A percentile compares a stretch with the other conserved stretches of the same genome.
These are phyloP conservation scores for Fusarium anguioides DNA, from an alignment of 2,329 filamentous ascomycete genomes.

Conservation along the genomic window DNA sequence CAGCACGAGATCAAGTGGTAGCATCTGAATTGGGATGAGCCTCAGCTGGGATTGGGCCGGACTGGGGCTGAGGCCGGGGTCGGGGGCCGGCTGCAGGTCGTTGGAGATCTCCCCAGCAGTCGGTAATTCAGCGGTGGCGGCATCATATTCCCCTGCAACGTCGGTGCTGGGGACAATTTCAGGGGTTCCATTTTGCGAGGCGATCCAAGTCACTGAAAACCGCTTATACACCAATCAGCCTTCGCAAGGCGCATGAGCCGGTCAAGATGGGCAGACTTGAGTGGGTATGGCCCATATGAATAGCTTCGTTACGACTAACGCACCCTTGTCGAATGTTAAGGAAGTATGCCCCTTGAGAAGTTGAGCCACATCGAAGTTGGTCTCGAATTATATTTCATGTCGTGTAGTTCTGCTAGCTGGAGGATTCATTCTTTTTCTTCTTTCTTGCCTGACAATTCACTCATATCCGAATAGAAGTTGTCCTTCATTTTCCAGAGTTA, in stretches of 20 bases:
- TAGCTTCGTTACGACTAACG: slow-evolving; percentile 31
- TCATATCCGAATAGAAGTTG: neutral
- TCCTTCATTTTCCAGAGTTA: slow-evolving; percentile 2
- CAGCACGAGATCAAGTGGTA: neutral
- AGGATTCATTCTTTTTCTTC: slow-evolving; percentile 1
- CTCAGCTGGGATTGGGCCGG: slow-evolving; percentile 7
- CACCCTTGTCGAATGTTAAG: slow-evolving; percentile 39
- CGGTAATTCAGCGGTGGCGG: slow-evolving; percentile 22
- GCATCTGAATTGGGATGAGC: slow-evolving; percentile 13
- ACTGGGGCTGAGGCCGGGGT: slow-evolving; percentile 5
- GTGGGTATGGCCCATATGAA: slow-evolving; percentile 32
- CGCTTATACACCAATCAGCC: slow-evolving; percentile 39
- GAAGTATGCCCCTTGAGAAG: slow-evolving; percentile 36
- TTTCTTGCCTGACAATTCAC: neutral
- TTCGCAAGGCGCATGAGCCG: slow-evolving; percentile 29
- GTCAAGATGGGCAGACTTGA: slow-evolving; percentile 31
- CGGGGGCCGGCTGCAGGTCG: slow-evolving; percentile 21
- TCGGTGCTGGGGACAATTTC: slow-evolving; percentile 9
- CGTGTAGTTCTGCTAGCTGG: slow-evolving; percentile 7
- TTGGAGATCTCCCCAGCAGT: slow-evolving; percentile 18
- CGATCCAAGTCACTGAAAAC: slow-evolving; percentile 37
- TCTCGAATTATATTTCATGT: slow-evolving; percentile 31
- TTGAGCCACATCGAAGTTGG: slow-evolving; percentile 17
- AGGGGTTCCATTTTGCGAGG: slow-evolving; percentile 26
- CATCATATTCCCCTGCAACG: slow-evolving; percentile 13